These are phyloP conservation scores for Phytopythium sindhum DNA, from an alignment of 352 stramenopile species.

Conservation along the genomic window DNA sequence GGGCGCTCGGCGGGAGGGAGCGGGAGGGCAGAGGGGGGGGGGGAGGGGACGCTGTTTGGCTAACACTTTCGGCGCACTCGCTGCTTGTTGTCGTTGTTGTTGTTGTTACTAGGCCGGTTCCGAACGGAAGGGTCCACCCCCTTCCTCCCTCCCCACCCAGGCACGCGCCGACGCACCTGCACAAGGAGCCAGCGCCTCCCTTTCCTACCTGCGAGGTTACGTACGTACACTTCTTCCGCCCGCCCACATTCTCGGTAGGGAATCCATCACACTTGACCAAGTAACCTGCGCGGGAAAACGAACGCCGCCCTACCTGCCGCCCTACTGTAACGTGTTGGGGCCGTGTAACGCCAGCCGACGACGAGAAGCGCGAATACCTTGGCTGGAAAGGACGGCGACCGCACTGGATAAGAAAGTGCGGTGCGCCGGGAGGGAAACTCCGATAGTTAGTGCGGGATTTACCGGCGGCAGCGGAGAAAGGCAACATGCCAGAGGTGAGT, in stretches of 20 bases:
- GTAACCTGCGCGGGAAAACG: no score
- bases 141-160: neutral
- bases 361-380: neutral
- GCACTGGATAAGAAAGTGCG: neutral
- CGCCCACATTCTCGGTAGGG: no score
- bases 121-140: neutral
- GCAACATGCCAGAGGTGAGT: conserved; percentile 38
- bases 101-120: neutral
- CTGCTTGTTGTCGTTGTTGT: neutral
- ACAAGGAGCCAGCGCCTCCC: neutral
- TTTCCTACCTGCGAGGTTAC: no score
- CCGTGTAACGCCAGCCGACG: neutral
- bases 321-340: neutral
- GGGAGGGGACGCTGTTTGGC: neutral
- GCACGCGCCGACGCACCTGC: neutral
- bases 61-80: neutral
- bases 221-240: neutral
- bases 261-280: no score
- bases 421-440: neutral
- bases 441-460: neutral
- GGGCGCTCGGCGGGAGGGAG: neutral
- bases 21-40: neutral
- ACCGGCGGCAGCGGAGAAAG: neutral
- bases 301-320: no score
- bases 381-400: neutral